A percentile compares a stretch with the other conserved stretches of the same genome.
Conservation (phyloP, 2,329 filamentous ascomycete genomes). For the Setomelanomma holmii region DNA sequence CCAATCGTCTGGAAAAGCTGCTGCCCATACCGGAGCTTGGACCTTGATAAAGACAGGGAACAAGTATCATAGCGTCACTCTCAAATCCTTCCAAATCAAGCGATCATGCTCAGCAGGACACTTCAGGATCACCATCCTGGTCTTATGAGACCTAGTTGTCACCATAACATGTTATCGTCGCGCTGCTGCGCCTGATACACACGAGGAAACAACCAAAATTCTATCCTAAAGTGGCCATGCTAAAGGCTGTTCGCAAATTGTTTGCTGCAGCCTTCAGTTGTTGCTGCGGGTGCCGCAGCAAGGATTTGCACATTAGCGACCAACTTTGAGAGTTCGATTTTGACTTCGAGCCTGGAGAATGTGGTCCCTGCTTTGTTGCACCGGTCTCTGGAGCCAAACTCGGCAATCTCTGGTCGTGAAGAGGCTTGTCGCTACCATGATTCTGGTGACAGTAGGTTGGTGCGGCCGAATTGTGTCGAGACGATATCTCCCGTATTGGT, state of each 20-base stretch:
- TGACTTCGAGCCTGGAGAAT: no score
- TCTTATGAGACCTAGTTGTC: neutral
- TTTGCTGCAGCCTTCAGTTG: neutral
- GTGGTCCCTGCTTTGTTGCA: neutral
- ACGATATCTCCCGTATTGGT: neutral
- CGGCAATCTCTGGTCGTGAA: neutral
- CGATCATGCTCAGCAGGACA: neutral
- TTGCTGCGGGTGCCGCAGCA: no score
- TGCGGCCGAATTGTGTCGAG: neutral
- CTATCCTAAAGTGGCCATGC: no score
- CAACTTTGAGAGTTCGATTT: no score
- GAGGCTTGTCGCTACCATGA: neutral
- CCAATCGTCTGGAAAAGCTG: constrained; percentile 26
- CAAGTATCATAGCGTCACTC: neutral
- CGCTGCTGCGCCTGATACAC: neutral
- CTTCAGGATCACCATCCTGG: neutral
- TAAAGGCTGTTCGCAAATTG: neutral
- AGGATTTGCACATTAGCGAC: no score
- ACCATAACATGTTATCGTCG: neutral
- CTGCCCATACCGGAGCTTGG: constrained; percentile 28
- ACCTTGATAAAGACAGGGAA: neutral
- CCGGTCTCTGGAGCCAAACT: neutral
- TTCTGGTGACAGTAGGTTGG: neutral
- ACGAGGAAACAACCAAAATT: neutral
- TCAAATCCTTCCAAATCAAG: neutral